Percentiles rank a stretch among this genome's conserved stretches.
These are phyloP conservation scores for Uromyces viciae-fabae DNA, from an alignment of 1,284 basidiomycete genomes.

Conservation along the genomic window DNA sequence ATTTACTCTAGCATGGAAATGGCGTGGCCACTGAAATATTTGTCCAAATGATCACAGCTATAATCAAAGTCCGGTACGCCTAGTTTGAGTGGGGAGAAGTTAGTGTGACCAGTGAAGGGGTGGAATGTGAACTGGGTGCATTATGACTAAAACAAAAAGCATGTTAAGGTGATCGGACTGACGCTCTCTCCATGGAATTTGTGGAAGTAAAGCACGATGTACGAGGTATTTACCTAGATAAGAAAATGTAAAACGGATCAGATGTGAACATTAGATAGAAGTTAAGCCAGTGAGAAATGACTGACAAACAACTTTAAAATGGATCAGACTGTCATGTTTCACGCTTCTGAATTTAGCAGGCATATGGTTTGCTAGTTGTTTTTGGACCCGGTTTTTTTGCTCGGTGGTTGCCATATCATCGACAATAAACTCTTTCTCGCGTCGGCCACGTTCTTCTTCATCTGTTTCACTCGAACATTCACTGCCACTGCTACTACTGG, in stretches of 20 bases:
- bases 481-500: not conserved
- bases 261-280: not conserved
- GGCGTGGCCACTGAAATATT: not conserved
- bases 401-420: conserved; percentile 15
- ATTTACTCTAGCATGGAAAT: conserved; percentile 7
- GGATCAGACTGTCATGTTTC: not conserved
- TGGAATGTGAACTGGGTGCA: not conserved
- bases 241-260: not conserved
- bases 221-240: conserved; percentile 25
- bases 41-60: conserved; percentile 16
- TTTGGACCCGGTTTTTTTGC: not conserved
- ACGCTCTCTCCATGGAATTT: conserved; percentile 31
- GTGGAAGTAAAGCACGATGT: conserved; percentile 22
- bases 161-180: not conserved
- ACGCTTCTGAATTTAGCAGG: not conserved
- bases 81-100: not conserved
- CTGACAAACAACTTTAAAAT: conserved; percentile 42
- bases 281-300: not conserved
- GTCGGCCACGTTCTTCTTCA: conserved; percentile 7
- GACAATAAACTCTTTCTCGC: conserved; percentile 28
- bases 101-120: not conserved
- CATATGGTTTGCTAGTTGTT: not conserved
- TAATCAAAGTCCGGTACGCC: not conserved
- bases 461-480: conserved; percentile 28
- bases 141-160: not conserved